These are phyloP conservation scores for Ceratobasidium papillatum DNA, from an alignment of 1,284 basidiomycete genomes.

Conservation along the genomic window DNA sequence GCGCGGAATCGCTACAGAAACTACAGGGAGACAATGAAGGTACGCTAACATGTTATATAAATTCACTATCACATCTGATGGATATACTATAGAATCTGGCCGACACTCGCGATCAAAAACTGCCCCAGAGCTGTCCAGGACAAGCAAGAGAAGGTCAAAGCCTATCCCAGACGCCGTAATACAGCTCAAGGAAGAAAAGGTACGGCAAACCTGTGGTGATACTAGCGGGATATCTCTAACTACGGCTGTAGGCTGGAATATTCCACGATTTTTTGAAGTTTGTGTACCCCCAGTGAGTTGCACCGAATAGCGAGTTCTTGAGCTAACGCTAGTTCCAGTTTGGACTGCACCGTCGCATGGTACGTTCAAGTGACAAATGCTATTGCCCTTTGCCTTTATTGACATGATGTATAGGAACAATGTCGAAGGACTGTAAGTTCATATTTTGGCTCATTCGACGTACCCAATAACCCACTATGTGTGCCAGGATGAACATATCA, in stretches of 20 bases:
- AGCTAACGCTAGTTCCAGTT: conserved; percentile 54
- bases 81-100: not conserved
- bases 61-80: not conserved
- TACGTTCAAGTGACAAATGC: not conserved
- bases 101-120: conserved; percentile 33
- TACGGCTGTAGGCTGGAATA: conserved; percentile 64
- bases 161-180: conserved; percentile 73
- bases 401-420: conserved; percentile 65
- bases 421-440: conserved; percentile 72
- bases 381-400: not conserved
- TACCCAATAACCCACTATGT: not conserved
- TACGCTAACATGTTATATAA: not conserved
- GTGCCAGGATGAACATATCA: conserved; percentile 74
- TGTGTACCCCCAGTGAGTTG: conserved; percentile 70
- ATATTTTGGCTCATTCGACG: conserved; percentile 47
- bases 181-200: conserved; percentile 82
- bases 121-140: conserved; percentile 25
- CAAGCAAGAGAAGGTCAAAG: conserved; percentile 38
- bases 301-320: not conserved
- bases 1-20: conserved; percentile 43
- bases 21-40: conserved; percentile 41
- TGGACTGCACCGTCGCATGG: conserved; percentile 89
- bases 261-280: conserved; percentile 89
- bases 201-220: conserved; percentile 48
- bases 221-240: not conserved